Base-by-base conservation (phyloP, 306 rosid species). In the Boehmeria nivea region DNA sequence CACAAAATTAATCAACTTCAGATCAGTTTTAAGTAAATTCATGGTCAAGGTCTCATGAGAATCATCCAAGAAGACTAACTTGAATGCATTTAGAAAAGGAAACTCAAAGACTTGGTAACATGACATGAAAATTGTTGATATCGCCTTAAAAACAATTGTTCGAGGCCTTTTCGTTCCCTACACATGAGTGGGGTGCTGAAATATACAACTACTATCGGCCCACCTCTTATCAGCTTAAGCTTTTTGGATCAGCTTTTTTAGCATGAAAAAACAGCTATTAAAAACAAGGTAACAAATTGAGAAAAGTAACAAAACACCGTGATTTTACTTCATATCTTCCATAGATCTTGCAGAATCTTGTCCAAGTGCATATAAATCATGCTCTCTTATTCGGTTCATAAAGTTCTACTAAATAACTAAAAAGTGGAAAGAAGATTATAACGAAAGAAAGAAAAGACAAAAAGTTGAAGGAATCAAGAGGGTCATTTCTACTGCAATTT, bases 381-480 rank as follows among this genome's bases (percentile, higher is more conserved):
- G 6, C 6, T 50, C 54, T 50, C 16, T 15, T 50, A 13, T 25
- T 50, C 28, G 10, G 26, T 46, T 3, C 23, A 33, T 19, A 46
- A 46, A 46, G n/a, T n/a, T n/a, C n/a, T n/a, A 45, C 24, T 45
- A 43, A 14, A 42, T 42, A 42, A n/a, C n/a, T n/a, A n/a, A n/a
- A 8, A 46, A 25, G 34, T 24, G 34, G 54, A 50, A 48, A 17
- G 6, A 45, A 50, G 54, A 50, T 24, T 50, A 31, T 24, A 23
- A n/a, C 6, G 12, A 51, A 0, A 19, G 16, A 11, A 45, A 51
- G 6, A 49, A 22, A 20, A 48, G 20, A 22, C 9, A 28, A 12
- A 47, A 18, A 10, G 5, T 22, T 5, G 17, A 48, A 46, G 10
- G 27, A 21, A 48, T 20, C 13, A 20, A 22, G n/a, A n/a, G n/a